Evolutionary conservation across 2,329 filamentous ascomycete genomes (phyloP).

Genomic region (Pseudonectria foliicola): DNA sequence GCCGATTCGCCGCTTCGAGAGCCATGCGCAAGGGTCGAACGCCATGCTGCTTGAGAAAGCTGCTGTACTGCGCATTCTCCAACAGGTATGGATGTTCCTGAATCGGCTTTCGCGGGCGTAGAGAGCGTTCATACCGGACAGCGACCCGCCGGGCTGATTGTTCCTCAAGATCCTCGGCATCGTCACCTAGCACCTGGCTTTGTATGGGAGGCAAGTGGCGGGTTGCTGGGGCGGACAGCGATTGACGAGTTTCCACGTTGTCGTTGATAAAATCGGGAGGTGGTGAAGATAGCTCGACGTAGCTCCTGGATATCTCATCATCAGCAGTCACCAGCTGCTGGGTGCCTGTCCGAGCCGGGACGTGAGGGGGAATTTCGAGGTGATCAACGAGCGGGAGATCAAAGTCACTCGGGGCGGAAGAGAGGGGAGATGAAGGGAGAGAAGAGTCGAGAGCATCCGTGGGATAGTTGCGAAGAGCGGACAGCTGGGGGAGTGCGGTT

Average conservation of each 20-base stretch:
- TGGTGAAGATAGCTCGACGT: slow-evolving; percentile 29
- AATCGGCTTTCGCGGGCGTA: slow-evolving; percentile 54
- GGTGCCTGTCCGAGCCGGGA: not conserved
- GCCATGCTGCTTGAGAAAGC: slow-evolving; percentile 45
- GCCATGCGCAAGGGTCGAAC: slow-evolving; percentile 44
- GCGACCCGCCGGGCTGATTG: slow-evolving; percentile 19
- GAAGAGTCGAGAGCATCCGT: slow-evolving; percentile 6
- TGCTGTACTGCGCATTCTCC: slow-evolving; percentile 49
- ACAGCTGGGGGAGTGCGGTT: slow-evolving; percentile 3
- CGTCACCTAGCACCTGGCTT: slow-evolving; percentile 11
- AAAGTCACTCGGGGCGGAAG: slow-evolving; percentile 24
- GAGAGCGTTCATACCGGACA: slow-evolving; percentile 37
- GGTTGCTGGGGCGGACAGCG: not conserved
- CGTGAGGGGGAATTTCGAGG: slow-evolving; percentile 7
- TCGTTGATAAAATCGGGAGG: slow-evolving; percentile 16
- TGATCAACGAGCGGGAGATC: slow-evolving; percentile 16
- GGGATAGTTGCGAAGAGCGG: slow-evolving; percentile 1
- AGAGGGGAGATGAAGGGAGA: slow-evolving; percentile 28
- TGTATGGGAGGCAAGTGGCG: slow-evolving; percentile 3
- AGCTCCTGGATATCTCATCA: slow-evolving; percentile 32
- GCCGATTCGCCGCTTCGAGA: slow-evolving; percentile 18
- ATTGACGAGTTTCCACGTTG: not conserved
- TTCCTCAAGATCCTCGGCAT: slow-evolving; percentile 16
- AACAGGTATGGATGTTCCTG: slow-evolving; percentile 53
- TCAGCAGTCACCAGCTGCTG: slow-evolving; percentile 4